These are phyloP conservation scores for Melaleuca alternifolia DNA, from an alignment of 345 rosid genomes.

Conservation along the genomic window DNA sequence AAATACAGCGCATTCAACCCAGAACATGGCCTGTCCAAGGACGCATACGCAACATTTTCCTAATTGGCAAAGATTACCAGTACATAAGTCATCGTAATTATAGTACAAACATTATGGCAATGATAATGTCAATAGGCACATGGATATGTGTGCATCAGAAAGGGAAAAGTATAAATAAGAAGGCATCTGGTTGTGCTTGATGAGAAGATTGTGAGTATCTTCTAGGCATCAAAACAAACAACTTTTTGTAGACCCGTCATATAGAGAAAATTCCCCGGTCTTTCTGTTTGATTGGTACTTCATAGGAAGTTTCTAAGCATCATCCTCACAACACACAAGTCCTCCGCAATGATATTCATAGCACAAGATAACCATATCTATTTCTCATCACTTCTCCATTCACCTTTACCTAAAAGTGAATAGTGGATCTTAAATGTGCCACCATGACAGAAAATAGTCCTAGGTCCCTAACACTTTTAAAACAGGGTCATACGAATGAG, in stretches of 20 bases:
- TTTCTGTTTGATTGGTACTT: neutral
- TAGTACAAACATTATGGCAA: neutral
- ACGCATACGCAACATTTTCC: neutral
- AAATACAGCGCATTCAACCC: neutral
- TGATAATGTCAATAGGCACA: neutral
- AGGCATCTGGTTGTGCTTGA: neutral
- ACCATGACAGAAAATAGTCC: neutral
- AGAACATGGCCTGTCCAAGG: neutral
- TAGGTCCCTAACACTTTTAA: neutral
- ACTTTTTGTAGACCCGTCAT: neutral
- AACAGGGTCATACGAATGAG: neutral
- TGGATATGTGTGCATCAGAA: neutral
- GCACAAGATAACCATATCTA: neutral
- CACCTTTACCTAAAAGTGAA: neutral
- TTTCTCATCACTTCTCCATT: neutral
- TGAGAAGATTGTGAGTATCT: neutral
- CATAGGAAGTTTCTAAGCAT: neutral
- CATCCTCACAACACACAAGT: neutral
- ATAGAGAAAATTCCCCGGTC: neutral
- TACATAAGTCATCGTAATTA: neutral
- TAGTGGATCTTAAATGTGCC: neutral
- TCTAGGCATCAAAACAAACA: neutral
- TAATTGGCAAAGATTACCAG: neutral
- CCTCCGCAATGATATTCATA: neutral
- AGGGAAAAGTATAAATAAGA: neutral